Evolutionary conservation across 345 rosid species (phyloP).

Genomic region (Eucalyptus cloeziana): DNA sequence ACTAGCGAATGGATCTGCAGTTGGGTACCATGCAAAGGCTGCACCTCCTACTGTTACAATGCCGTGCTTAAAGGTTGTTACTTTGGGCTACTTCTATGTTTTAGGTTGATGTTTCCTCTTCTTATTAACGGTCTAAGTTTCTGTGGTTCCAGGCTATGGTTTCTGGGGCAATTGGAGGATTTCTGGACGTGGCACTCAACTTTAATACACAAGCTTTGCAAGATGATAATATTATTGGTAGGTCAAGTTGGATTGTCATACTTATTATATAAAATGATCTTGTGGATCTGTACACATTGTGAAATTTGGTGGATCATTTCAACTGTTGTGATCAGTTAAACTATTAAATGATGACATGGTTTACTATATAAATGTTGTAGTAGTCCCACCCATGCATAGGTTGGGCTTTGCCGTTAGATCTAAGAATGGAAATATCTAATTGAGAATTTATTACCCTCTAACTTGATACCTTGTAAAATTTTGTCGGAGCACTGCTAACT

Average conservation of each 20-base stretch:
- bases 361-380: not conserved
- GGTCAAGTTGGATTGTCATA: not conserved
- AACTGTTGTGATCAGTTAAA: not conserved
- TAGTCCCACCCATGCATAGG: not conserved
- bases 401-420: not conserved
- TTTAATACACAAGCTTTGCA: constrained; percentile 80
- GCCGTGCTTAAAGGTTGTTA: constrained; percentile 83
- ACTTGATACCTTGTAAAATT: not conserved
- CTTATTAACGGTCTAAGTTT: not conserved
- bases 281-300: not conserved
- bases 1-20: constrained; percentile 46
- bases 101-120: not conserved
- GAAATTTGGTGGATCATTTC: not conserved
- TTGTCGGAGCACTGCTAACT: not conserved
- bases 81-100: not conserved
- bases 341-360: not conserved
- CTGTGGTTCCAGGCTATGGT: constrained; percentile 62
- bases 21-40: constrained; percentile 90
- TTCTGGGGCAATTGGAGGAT: constrained; percentile 93
- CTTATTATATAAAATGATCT: not conserved
- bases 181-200: constrained; percentile 88
- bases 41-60: constrained; percentile 97
- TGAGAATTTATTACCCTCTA: not conserved
- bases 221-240: constrained; percentile 88
- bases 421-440: not conserved